phyloP scores from a whole-genome alignment of 1,284 basidiomycete genomes.

The Pholiota adiposa region DNA sequence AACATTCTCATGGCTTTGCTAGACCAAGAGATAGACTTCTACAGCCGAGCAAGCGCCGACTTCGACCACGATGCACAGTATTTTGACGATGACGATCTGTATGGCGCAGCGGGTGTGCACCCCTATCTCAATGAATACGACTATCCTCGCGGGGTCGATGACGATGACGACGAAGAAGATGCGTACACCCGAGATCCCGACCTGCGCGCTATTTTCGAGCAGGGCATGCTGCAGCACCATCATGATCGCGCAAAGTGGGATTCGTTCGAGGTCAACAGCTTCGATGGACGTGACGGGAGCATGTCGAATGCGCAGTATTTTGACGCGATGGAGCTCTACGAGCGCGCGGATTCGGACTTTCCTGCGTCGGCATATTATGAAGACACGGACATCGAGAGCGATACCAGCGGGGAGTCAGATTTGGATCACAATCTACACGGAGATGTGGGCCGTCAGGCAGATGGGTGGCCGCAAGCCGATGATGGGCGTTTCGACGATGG shows the following conservation, averaged over 20 bases:
- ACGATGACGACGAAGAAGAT: slow-evolving; percentile 13
- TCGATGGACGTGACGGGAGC: too few species aligned
- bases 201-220: slow-evolving; percentile 1
- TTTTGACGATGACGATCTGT: slow-evolving; percentile 22
- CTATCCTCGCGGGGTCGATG: slow-evolving; percentile 17
- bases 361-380: not conserved
- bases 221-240: slow-evolving; percentile 1
- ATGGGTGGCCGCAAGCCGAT: not conserved
- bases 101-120: not conserved
- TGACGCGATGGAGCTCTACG: slow-evolving; percentile 19
- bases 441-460: not conserved
- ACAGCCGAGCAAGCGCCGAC: slow-evolving; percentile 1
- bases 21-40: slow-evolving; percentile 7
- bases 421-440: not conserved
- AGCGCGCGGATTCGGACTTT: slow-evolving; percentile 7
- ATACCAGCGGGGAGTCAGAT: not conserved
- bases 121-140: slow-evolving; percentile 9
- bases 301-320: slow-evolving; percentile 17
- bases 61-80: slow-evolving; percentile 11
- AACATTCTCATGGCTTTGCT: slow-evolving; percentile 3
- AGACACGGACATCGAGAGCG: slow-evolving; percentile 1
- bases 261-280: not conserved
- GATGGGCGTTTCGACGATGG: not conserved
- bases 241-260: not conserved
- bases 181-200: slow-evolving; percentile 1